These are phyloP conservation scores for Rhodosporidiobolus odoratus DNA, from an alignment of 768 basidiomycete species.

Conservation along the genomic window DNA sequence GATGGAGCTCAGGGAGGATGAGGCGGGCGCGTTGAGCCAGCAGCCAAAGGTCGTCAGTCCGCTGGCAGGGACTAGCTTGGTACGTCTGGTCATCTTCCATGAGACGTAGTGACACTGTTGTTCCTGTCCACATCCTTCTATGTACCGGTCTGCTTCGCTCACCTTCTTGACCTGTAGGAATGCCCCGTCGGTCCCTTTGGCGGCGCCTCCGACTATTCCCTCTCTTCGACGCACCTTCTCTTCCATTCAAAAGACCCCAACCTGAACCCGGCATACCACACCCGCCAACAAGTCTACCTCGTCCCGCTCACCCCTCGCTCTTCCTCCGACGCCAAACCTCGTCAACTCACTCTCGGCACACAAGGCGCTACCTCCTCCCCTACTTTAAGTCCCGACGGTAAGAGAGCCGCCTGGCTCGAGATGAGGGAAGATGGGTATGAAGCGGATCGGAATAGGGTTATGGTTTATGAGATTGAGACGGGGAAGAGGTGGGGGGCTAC, in stretches of 20 bases:
- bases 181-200: constrained; percentile 75
- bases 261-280: constrained; percentile 66
- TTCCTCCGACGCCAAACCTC: constrained; percentile 52
- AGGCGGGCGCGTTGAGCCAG: neutral
- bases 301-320: constrained; percentile 52
- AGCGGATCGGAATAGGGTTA: constrained; percentile 63
- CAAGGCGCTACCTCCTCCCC: constrained; percentile 79
- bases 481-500: constrained; percentile 68
- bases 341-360: constrained; percentile 68
- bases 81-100: constrained; percentile 46
- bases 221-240: constrained; percentile 63
- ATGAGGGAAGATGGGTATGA: constrained; percentile 84
- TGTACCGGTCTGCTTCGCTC: neutral
- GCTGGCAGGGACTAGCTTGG: constrained; percentile 17
- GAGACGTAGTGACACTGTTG: constrained; percentile 48
- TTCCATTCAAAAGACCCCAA: constrained; percentile 81
- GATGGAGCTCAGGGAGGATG: neutral
- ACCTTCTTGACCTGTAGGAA: constrained; percentile 5
- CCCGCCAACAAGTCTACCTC: constrained; percentile 79
- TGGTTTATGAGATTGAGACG: constrained; percentile 68
- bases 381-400: constrained; percentile 61
- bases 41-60: constrained; percentile 13
- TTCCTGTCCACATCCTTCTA: neutral
- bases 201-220: constrained; percentile 72
- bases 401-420: constrained; percentile 80